phyloP scores from a whole-genome alignment of 2,329 filamentous ascomycete species.

The Fusarium redolens region DNA sequence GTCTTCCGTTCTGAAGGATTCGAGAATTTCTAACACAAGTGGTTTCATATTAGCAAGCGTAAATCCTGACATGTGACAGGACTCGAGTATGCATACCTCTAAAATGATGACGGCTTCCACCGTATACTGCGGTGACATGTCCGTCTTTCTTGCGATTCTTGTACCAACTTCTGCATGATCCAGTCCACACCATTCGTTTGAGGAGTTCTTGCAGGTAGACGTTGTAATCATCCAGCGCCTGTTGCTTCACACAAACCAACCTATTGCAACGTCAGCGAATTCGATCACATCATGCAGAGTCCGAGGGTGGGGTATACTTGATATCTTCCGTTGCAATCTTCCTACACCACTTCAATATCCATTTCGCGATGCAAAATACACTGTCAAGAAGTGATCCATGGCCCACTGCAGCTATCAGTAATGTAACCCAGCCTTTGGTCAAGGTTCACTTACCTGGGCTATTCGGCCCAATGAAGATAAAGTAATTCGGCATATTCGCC shows the following conservation, averaged over 20 bases:
- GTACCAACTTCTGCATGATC: slow-evolving; percentile 4
- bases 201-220: slow-evolving; percentile 10
- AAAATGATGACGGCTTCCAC: neutral
- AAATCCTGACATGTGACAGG: accelerated
- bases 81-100: neutral
- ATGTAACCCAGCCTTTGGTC: neutral
- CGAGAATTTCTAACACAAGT: neutral
- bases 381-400: neutral
- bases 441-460: neutral
- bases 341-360: slow-evolving; percentile 1
- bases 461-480: neutral
- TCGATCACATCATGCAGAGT: neutral
- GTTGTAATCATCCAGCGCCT: slow-evolving; percentile 17
- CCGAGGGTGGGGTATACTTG: neutral
- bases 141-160: neutral
- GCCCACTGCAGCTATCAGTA: neutral
- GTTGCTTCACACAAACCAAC: neutral
- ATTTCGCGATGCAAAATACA: neutral
- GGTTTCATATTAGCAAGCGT: accelerated
- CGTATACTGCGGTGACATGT: neutral
- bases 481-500: neutral
- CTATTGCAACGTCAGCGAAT: neutral
- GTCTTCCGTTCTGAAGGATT: neutral
- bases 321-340: slow-evolving; percentile 5
- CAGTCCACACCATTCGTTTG: slow-evolving; percentile 12